A percentile compares a stretch with the other conserved stretches of the same genome.
These are phyloP conservation scores for Chlorencoelia australis DNA, from an alignment of 2,329 filamentous ascomycete species.

Conservation along the genomic window DNA sequence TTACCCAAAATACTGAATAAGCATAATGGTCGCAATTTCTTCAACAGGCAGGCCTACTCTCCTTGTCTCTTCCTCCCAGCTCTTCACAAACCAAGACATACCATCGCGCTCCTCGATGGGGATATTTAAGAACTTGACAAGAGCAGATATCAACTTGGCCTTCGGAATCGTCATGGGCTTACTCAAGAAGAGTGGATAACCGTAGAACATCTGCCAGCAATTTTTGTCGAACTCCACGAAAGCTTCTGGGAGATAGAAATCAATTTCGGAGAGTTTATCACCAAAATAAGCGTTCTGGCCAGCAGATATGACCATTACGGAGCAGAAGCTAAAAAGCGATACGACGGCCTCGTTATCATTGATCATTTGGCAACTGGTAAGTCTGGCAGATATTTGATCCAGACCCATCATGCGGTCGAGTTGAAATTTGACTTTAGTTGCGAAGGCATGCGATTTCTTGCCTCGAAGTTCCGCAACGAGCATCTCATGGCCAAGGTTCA, in stretches of 20 bases:
- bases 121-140: conserved; percentile 1
- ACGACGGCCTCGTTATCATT: background rate
- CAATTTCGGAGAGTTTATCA: background rate
- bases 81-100: background rate
- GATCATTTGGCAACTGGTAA: too few species aligned
- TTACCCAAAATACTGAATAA: conserved; percentile 1
- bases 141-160: background rate
- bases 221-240: conserved; percentile 4
- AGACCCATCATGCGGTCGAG: background rate
- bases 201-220: conserved; percentile 3
- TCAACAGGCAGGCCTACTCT: background rate
- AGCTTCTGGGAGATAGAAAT: background rate
- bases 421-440: too few species aligned
- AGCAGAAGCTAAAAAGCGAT: background rate
- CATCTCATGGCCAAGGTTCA: too few species aligned
- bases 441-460: too few species aligned
- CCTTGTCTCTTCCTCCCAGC: conserved; percentile 3
- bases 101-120: background rate
- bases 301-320: background rate
- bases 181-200: background rate
- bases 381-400: too few species aligned
- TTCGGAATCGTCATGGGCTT: background rate
- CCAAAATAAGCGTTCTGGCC: conserved; percentile 4
- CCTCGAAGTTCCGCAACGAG: too few species aligned
- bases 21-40: background rate